Evolutionary conservation across 805 yeast species (phyloP), one percentile per base, ranked within the genome.

Genomic region (Candida yuanshanica): DNA sequence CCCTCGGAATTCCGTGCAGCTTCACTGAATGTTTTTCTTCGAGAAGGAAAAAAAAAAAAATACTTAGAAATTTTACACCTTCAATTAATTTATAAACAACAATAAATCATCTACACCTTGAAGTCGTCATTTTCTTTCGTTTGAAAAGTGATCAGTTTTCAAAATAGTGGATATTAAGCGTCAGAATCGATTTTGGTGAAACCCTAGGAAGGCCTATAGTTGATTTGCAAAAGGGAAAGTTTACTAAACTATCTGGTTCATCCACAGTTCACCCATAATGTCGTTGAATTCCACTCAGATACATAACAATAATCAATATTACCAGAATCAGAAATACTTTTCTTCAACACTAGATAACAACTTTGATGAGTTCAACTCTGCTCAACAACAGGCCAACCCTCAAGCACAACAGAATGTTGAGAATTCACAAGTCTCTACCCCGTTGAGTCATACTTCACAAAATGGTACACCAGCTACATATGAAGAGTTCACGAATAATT

Each of bases 251-350:
- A n/a, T n/a, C n/a, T n/a, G n/a, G n/a, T n/a, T n/a, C 24, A 22
- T 22, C 7, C 24, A 22, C 24, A 22, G 10, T 9, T 5, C 7
- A 24, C 26, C 31, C 18, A 33, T 12, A n/a, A 51, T 50, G 56
- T 50, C 53, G 4, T 39, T 53, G 35, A 54, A 53, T 24, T 47
- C 55, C 6, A 52, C 55, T 9, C 55, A 47, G 42, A 39, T 44
- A 21, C 50, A 44, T 25, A 42, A 33, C 33, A 41, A 27, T 18
- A 11, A 31, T 9, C 48, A 42, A 36, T 44, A 41, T 32, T 39
- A 44, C 21, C 39, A 44, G 17, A 55, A 53, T 16, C 56, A 45
- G 40, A 43, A 44, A 36, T 51, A 49, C 38, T 47, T 45, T 38
- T 39, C 39, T 16, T 29, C 44, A 5, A 17, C 50, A 7, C 33